phyloP scores from a whole-genome alignment of 2,329 filamentous ascomycete genomes.

The Didymella glomerata region DNA sequence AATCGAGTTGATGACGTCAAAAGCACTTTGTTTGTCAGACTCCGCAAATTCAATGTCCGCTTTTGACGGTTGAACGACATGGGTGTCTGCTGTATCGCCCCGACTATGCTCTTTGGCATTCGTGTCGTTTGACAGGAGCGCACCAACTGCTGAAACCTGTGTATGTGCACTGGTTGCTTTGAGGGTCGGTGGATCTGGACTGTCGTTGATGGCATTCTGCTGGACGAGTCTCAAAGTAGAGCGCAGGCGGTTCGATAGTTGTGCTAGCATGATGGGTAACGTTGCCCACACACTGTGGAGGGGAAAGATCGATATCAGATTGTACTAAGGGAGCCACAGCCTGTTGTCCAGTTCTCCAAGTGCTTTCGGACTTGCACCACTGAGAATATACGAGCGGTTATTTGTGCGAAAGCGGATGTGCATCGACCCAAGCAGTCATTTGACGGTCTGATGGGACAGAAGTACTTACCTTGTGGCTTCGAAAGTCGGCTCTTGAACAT shows the following conservation, averaged over 20 bases:
- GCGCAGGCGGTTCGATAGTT: not conserved
- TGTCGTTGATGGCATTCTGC: not conserved
- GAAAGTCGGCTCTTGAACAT: not conserved
- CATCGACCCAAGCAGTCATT: not conserved
- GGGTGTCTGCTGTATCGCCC: not conserved
- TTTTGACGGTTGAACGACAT: not conserved
- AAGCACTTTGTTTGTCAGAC: not conserved
- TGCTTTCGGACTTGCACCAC: not conserved
- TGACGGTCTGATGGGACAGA: not conserved
- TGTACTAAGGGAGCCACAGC: not conserved
- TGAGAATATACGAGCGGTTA: not conserved
- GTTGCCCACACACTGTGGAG: not conserved
- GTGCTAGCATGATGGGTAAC: not conserved
- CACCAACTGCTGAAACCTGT: not conserved
- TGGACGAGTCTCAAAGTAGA: not conserved
- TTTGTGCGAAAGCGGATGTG: not conserved
- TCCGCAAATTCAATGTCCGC: no score
- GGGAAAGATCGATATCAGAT: not conserved
- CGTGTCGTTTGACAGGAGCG: not conserved
- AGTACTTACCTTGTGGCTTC: not conserved
- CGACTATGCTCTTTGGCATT: not conserved
- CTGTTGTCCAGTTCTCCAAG: not conserved
- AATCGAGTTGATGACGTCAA: constrained; percentile 1
- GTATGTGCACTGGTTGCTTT: not conserved
- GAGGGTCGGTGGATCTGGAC: not conserved